phyloP scores from a whole-genome alignment of 768 basidiomycete genomes.

The Pisolithus tinctorius region DNA sequence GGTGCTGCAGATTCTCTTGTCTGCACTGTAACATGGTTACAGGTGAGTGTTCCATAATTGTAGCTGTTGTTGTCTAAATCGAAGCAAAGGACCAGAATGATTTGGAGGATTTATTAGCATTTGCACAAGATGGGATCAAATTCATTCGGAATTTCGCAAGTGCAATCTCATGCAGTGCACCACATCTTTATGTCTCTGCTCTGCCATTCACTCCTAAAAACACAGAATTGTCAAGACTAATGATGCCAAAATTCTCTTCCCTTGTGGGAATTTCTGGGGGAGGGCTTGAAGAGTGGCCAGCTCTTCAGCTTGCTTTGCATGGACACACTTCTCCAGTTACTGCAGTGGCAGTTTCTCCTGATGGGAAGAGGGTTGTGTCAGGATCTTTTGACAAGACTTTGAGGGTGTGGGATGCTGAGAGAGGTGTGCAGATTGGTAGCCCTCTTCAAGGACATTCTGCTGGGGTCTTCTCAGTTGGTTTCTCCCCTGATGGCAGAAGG shows the following conservation, averaged over 20 bases:
- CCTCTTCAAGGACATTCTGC: too few species aligned
- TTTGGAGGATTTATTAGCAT: too few species aligned
- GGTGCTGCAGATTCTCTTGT: not conserved
- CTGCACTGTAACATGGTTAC: not conserved
- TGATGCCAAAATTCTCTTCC: not conserved
- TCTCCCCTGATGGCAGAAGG: not conserved
- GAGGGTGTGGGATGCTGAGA: not conserved
- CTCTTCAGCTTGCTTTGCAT: not conserved
- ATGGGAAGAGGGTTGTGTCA: not conserved
- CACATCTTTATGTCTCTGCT: conserved; percentile 20
- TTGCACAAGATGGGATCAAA: conserved; percentile 3
- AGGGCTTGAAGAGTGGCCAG: not conserved
- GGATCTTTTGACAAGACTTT: not conserved
- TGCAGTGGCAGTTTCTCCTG: not conserved
- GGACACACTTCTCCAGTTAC: not conserved
- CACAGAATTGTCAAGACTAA: conserved; percentile 12
- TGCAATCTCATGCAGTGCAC: conserved; percentile 10
- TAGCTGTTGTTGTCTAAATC: too few species aligned
- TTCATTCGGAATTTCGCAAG: conserved; percentile 10
- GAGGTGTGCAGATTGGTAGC: not conserved
- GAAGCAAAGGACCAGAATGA: too few species aligned
- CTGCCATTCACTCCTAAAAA: conserved; percentile 16
- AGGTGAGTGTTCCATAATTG: not conserved
- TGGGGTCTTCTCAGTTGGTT: not conserved
- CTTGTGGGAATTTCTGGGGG: not conserved